Conservation (phyloP, 352 stramenopile genomes). For the Globisporangium splendens region DNA sequence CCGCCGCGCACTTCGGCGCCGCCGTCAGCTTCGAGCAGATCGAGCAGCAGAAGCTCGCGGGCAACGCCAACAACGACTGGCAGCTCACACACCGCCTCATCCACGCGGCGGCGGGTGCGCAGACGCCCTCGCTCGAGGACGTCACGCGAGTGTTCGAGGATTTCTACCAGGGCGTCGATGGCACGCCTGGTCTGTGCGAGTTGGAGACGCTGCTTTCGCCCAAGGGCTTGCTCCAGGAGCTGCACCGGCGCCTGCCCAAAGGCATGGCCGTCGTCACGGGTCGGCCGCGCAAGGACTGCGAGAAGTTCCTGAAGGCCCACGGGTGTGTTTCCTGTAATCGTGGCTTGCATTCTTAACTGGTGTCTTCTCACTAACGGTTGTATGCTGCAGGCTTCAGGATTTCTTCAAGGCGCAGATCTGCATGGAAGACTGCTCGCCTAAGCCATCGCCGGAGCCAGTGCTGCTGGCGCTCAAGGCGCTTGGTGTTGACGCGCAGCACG, state of each 20-base stretch:
- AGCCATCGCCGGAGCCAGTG: constrained; percentile 92
- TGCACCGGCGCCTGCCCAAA: constrained; percentile 75
- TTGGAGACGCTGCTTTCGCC: constrained; percentile 91
- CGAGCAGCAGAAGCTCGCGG: constrained; percentile 87
- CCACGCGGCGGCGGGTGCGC: constrained; percentile 6
- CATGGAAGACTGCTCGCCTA: constrained; percentile 95
- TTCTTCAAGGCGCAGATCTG: constrained; percentile 91
- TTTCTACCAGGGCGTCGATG: constrained; percentile 90
- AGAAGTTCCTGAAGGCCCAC: constrained; percentile 90
- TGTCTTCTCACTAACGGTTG: neutral
- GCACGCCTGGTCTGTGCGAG: constrained; percentile 75
- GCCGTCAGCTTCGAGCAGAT: constrained; percentile 88
- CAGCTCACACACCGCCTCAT: constrained; percentile 92
- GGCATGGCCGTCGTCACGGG: constrained; percentile 92
- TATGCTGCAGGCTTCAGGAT: constrained; percentile 48
- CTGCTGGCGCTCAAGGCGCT: constrained; percentile 81
- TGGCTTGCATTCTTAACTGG: neutral
- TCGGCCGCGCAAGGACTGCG: constrained; percentile 91
- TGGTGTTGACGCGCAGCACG: constrained; percentile 61
- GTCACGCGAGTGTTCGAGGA: constrained; percentile 94
- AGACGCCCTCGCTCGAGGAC: constrained; percentile 74
- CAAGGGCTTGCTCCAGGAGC: constrained; percentile 79
- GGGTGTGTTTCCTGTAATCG: constrained; percentile 21
- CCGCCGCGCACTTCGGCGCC: constrained; percentile 83
- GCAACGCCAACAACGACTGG: constrained; percentile 98